Base-by-base conservation (phyloP, 108 stramenopile genomes). In the Phaeodactylum tricornutum region DNA sequence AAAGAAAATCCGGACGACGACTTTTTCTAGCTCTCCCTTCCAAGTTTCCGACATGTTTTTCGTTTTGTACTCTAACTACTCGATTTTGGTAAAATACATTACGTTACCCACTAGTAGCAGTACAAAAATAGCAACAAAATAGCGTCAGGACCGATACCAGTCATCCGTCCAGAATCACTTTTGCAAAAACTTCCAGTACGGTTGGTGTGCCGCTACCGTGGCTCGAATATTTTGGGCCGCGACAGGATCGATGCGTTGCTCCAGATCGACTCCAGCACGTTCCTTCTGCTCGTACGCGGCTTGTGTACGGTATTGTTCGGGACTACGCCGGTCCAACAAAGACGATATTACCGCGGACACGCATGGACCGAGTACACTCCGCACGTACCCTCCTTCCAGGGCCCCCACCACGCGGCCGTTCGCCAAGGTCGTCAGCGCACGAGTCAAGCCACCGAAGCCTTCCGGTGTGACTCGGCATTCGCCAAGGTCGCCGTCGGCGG, bases 401-500 rank as follows among this genome's bases (percentile, higher is more conserved):
- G 70, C 35, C 43, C 57, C 71, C 0, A 72, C 71, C 11, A 76
- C 67, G 19, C 54, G 67, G 14, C 67, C 66, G 12, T 55, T 24
- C n/a, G n/a, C n/a, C 38, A 76, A 29, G 7, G 55, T 57, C 59
- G 61, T 76, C 26, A 67, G 62, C 30, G 50, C 31, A 2, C 68
- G 43, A n/a, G 72, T 79, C 45, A 83, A 55, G 15, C 60, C 37
- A n/a, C 67, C 81, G 64, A 58, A 79, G 44, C 71, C 65, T 29
- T 67, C 53, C 6, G 74, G 71, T 9, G 77, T 59, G 0, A 86
- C 53, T 27, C 50, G 20, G 55, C 82, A 81, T 36, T 81, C 76
- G 17, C 79, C 79, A 11, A 43, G 24, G 50, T 90, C 88, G 19
- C 77, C 87, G 19, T 24, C 17, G 11, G 81, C 77, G 8, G 79